Evolutionary conservation across 257 asterid genomes (phyloP), one percentile per base, ranked within the genome.

Genomic region (Anisodus tanguticus): DNA sequence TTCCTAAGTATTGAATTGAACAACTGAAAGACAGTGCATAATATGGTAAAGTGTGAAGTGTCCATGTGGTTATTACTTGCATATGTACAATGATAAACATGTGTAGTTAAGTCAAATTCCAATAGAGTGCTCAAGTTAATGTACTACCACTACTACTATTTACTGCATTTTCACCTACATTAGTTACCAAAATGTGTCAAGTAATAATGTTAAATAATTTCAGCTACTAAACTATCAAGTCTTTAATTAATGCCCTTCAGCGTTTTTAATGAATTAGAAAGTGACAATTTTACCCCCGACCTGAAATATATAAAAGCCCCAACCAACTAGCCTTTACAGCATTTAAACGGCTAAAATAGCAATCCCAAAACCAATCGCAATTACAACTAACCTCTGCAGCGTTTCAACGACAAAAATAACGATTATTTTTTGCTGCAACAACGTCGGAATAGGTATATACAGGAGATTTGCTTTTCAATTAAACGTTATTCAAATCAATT

Each of bases 1-100:
- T 45, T 35, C 39, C 55, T 2, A 71, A 70, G 79, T 71, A 76
- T 51, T 12, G 47, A 76, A 76, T 76, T 76, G 62, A 22, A 74
- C 22, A 19, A 74, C 10, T 49, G 47, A 51, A 76, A 76, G 19
- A 74, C 43, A 49, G 22, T 53, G 26, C 41, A 4, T 26, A 13
- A 76, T 76, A 51, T 7, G 63, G 63, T 10, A 37, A 41, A 26
- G 6, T 43, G 17, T 71, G 8, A 72, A 45, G 39, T 49, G 4
- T 26, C 81, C 26, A 53, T 26, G 81, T 76, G 49, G 43, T 76
- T 76, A 51, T 51, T 51, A 47, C 81, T 76, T 7, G 22, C 47
- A 77, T 77, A 51, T 51, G 45, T 53, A 26, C 26, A 53, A 77
- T 76, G 47, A 12, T 26, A 13, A 76, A 12, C 22, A 16, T 58